Evolutionary conservation across 2,329 filamentous ascomycete species (phyloP), one percentile per base, ranked within the genome.

Genomic region (Thermochaetoides dissita): DNA sequence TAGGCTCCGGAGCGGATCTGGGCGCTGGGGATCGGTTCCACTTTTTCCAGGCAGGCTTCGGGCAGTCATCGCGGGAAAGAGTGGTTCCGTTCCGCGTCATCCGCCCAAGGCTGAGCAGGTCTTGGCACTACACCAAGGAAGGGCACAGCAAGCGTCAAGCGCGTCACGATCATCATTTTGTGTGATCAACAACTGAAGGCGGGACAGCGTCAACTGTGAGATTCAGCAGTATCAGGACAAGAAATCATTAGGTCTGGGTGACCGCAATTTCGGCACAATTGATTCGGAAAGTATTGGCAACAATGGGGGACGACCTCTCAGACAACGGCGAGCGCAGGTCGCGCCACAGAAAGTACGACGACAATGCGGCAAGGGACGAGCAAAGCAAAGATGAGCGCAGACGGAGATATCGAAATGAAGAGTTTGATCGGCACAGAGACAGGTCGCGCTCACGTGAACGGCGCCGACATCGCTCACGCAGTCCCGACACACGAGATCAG

Each of bases 391-490:
- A 42, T 10, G 45, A 44, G n/a, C 43, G 37, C 8, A 51, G 41
- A 31, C 44, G 41, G 29, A 46, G 43, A 28, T 28, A 41, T 24
- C 42, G 42, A 8, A 46, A 49, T n/a, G 33, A 43, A n/a, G 46
- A 49, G 8, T 7, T 31, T 2, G 39, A 46, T 8, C 48, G 34
- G 37, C 40, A 41, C 36, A 43, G 37, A n/a, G 42, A 28, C 31
- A 47, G 50, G n/a, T 37, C 46, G 28, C 41, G 46, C 10, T 52
- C 49, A 6, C 39, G 47, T 17, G 49, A 50, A 17, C 39, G 44
- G 24, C 32, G 43, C 10, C 48, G 48, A 30, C 48, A 46, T 28
- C 48, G 52, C 6, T 55, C 53, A 10, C 49, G 47, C 38, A 46
- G 49, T 11, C 51, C 51, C 8, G 47, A 48, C 17, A 46, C 39